Base-by-base conservation (phyloP, 805 yeast genomes). In the Dipodascus albidus region DNA sequence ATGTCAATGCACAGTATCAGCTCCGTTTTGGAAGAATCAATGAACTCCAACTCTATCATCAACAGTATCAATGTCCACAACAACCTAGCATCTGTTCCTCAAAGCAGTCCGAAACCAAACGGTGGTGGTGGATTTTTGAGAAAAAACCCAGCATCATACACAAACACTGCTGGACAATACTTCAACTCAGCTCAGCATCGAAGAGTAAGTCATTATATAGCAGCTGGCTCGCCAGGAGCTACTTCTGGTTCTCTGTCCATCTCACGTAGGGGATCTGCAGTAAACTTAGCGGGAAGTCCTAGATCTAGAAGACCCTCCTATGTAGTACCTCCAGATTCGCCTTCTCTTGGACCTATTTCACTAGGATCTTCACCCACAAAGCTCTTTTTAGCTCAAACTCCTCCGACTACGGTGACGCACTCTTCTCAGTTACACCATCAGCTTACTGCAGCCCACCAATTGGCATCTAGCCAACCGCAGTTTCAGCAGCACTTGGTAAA, bases 311-410 rank as follows among this genome's bases (percentile, higher is more conserved):
- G 31, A 11, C 49, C 49, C 27, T 23, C 31, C 15, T 22, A 47
- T 22, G 44, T 19, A 14, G 20, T 38, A 2, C 54, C 54, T 3
- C 54, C 54, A 1, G 54, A 53, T 33, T 50, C 53, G 8, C 54
- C 54, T 2, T 48, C 49, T 21, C 50, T 53, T 44, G 53, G 49
- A 31, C 54, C 54, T 20, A 53, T 50, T 24, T 53, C 54, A 3
- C 47, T 53, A 2, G 48, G 54, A 15, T 52, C 53, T 3, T 20
- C 35, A 1, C 54, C 54, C 21, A 53, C 54, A 2, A 31, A 50
- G 44, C 49, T 53, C 49, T 53, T 51, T 8, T n/a, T 53, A 35
- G 31, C 49, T 4, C 49, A 47, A 14, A 6, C 44, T 38, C 44
- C 44, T 4, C 44, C 38, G 15, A 9, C 38, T 31, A 9, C 15